These are phyloP conservation scores for Pholiota microspora DNA, from an alignment of 768 basidiomycete species.

Conservation along the genomic window DNA sequence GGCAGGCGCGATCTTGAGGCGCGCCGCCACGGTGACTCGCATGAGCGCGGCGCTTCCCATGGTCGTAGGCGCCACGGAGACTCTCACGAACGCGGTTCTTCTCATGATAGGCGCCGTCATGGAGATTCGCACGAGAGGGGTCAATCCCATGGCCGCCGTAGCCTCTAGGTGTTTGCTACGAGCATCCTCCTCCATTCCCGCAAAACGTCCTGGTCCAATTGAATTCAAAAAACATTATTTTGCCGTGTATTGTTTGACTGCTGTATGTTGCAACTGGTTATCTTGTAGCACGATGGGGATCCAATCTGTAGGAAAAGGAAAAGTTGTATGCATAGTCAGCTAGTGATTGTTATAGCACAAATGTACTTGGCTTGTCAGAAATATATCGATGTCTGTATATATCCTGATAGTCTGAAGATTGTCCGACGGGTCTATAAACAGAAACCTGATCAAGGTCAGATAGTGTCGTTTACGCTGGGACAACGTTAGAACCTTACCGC, in stretches of 20 bases:
- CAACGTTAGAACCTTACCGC: no score
- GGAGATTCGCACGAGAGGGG: constrained; percentile 10
- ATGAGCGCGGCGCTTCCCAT: constrained; percentile 2
- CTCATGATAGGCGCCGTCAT: constrained; percentile 13
- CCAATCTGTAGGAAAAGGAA: no score
- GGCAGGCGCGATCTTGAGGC: constrained; percentile 6
- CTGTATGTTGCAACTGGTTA: no score
- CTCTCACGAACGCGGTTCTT: background rate
- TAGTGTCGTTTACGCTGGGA: no score
- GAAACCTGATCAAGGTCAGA: no score
- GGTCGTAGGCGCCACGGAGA: constrained; percentile 9
- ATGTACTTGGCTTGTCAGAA: no score
- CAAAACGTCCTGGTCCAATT: background rate
- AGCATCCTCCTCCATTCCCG: background rate
- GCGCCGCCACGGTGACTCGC: constrained; percentile 11
- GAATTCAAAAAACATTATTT: background rate
- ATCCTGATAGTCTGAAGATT: no score
- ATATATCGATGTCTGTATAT: no score
- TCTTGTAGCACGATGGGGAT: no score
- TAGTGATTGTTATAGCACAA: no score
- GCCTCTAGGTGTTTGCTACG: background rate
- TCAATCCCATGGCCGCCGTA: background rate
- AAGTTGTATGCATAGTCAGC: no score
- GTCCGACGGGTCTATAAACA: no score
- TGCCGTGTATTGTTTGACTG: background rate